These are phyloP conservation scores for Limnanthes douglasii DNA, from an alignment of 345 rosid species.

Conservation along the genomic window DNA sequence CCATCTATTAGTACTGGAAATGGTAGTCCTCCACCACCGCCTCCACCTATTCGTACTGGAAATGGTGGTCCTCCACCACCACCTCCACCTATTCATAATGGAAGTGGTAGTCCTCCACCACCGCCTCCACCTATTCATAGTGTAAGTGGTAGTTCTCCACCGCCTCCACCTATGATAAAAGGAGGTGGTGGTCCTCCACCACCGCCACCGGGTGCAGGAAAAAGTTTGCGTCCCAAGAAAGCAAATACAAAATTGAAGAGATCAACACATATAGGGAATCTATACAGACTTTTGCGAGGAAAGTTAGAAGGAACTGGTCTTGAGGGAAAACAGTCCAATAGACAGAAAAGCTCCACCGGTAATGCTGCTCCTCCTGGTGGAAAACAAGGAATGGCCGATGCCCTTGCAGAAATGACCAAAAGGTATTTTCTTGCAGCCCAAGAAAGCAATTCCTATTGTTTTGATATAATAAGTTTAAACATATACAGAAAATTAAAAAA, in stretches of 20 bases:
- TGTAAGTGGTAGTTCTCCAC: slow-evolving; percentile 16
- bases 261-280: slow-evolving; percentile 56
- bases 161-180: slow-evolving; percentile 15
- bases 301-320: slow-evolving; percentile 58
- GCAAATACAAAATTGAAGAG: slow-evolving; percentile 62
- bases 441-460: too few relatives aligned
- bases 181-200: slow-evolving; percentile 52
- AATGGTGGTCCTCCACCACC: slow-evolving; percentile 23
- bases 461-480: too few relatives aligned
- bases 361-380: slow-evolving; percentile 19
- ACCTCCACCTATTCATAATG: slow-evolving; percentile 20
- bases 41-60: slow-evolving; percentile 23
- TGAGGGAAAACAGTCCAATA: slow-evolving; percentile 16
- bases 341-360: slow-evolving; percentile 18
- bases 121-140: slow-evolving; percentile 24
- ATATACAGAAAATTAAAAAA: too few relatives aligned
- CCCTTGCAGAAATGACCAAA: slow-evolving; percentile 87
- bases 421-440: too few relatives aligned
- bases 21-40: slow-evolving; percentile 50
- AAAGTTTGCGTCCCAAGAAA: slow-evolving; percentile 55
- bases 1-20: slow-evolving; percentile 15
- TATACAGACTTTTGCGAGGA: slow-evolving; percentile 60
- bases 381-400: slow-evolving; percentile 97
- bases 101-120: slow-evolving; percentile 32
- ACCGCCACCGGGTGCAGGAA: slow-evolving; percentile 39